phyloP scores from a whole-genome alignment of 345 rosid genomes.

The Bretschneidera sinensis region DNA sequence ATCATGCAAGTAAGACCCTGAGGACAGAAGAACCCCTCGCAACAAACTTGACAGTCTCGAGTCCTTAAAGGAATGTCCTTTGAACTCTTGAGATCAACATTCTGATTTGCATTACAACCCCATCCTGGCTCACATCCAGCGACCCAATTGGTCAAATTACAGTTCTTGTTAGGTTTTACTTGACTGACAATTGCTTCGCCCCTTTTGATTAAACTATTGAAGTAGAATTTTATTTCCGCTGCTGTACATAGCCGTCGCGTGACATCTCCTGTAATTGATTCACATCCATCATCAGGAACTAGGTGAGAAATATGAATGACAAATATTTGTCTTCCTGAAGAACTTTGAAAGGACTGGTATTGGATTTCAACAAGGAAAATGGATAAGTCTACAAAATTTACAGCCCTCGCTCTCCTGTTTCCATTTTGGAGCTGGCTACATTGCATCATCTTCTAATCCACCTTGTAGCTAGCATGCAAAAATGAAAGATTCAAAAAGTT shows the following conservation, averaged over 20 bases:
- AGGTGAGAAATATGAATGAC: not conserved
- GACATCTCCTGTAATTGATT: constrained; percentile 51
- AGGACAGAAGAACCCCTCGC: constrained; percentile 98
- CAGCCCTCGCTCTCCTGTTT: not conserved
- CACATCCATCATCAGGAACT: constrained; percentile 12
- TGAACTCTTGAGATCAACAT: constrained; percentile 37
- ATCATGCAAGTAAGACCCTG: constrained; percentile 93
- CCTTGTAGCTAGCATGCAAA: not conserved
- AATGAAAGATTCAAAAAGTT: not conserved
- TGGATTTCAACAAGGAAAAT: not conserved
- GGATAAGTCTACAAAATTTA: not conserved
- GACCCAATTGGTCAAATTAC: constrained; percentile 70
- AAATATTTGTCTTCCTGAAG: not conserved
- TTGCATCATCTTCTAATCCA: not conserved
- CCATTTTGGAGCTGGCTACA: not conserved
- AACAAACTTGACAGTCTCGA: constrained; percentile 72
- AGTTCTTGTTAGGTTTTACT: constrained; percentile 63
- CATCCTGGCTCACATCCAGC: constrained; percentile 93
- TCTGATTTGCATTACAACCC: constrained; percentile 57
- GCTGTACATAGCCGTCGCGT: constrained; percentile 65
- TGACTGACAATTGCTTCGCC: constrained; percentile 29
- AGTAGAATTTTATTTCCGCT: constrained; percentile 74
- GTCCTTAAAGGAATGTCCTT: constrained; percentile 55
- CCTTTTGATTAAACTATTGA: constrained; percentile 36
- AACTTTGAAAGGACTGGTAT: not conserved